Conservation (phyloP, 225 moss, liverwort and hornwort species). For the Bryum argenteum region DNA sequence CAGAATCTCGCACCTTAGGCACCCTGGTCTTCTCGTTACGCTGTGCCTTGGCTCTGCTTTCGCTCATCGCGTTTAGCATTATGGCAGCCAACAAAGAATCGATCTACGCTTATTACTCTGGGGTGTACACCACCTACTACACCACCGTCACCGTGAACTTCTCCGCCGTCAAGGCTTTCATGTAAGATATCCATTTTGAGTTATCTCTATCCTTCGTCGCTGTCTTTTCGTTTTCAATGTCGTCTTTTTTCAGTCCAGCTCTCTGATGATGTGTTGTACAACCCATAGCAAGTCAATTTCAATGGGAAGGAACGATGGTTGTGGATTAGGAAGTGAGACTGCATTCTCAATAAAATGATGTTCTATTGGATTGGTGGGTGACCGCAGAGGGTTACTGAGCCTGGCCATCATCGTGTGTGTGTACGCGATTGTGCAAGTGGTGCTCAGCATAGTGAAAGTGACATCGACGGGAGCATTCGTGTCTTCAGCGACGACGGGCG, state of each 20-base stretch:
- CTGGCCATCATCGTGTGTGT: constrained; percentile 6
- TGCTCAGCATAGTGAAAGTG: neutral
- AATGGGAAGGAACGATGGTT: too few species aligned
- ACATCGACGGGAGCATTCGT: neutral
- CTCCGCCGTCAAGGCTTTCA: neutral
- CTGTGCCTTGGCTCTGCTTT: neutral
- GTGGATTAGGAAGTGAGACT: too few species aligned
- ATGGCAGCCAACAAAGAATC: constrained; percentile 19
- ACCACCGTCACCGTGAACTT: neutral
- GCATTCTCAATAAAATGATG: too few species aligned
- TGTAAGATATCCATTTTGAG: too few species aligned
- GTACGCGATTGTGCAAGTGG: constrained; percentile 31
- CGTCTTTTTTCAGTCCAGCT: too few species aligned
- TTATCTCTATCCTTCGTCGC: too few species aligned
- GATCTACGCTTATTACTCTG: neutral
- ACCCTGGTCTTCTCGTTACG: neutral
- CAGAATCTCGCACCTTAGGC: neutral
- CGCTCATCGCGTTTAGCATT: constrained; percentile 19
- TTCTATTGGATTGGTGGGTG: neutral
- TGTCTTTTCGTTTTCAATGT: too few species aligned
- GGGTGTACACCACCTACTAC: neutral
- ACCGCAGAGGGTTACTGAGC: constrained; percentile 28
- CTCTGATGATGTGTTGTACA: too few species aligned
- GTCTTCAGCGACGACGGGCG: neutral
- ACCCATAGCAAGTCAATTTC: too few species aligned